Evolutionary conservation across 768 basidiomycete species (phyloP), one percentile per base, ranked within the genome.

Genomic region (Termitomyces sp.): DNA sequence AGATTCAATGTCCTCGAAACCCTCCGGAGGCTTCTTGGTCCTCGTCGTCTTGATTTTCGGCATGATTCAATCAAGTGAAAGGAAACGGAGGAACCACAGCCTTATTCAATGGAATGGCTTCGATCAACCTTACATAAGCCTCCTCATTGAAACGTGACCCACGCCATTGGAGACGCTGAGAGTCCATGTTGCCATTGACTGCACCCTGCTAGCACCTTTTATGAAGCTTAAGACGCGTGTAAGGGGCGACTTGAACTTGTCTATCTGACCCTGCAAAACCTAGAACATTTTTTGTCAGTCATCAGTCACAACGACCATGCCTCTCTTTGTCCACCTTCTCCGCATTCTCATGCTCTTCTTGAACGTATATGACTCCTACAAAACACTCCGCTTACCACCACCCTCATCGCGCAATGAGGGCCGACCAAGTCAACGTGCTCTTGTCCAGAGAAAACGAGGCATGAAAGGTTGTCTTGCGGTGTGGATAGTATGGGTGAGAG

Each of bases 11-110:
- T 98, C 95, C 68, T 98, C 96, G 63, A 81, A 98, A 12, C 96
- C 96, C 71, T 96, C 94, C 55, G 96, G 96, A 41, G 95, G 94
- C 52, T 83, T 81, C 79, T 94, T 98, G 3, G 96, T 98, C 64
- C 95, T 85, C 42, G 85, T 85, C 43, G 95, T 98, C 65, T 83
- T 83, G 69, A 98, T 95, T 74, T 90, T 96, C 37, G 95, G 95
- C 95, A 98, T 96, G 57, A 66, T 81, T 56, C 59, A n/a, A n/a
- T n/a, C 55, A 57, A 51, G n/a, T 52, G 47, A 57, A 28, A 34
- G 27, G 46, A 23, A 54, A n/a, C n/a, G n/a, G n/a, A 6, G 23
- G 16, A 2, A 17, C 37, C 17, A 21, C 35, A 30, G 47, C 35
- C 19, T 23, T 30, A 54, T 32, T 56, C 32, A 51, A 56, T 45